phyloP scores from a whole-genome alignment of 2,329 filamentous ascomycete genomes.

The Aspergillus costaricaensis region DNA sequence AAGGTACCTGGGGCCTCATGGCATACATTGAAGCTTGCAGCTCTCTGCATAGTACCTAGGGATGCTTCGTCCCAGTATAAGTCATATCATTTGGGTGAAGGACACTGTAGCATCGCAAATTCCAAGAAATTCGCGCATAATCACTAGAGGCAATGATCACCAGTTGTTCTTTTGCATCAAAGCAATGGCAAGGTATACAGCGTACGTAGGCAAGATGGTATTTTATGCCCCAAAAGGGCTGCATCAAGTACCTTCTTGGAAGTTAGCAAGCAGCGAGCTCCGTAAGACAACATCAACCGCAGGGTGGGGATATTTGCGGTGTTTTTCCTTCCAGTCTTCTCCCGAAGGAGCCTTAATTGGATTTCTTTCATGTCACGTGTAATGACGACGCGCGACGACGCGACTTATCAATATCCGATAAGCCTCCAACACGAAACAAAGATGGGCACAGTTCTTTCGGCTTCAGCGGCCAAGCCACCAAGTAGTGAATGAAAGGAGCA shows the following conservation, averaged over 20 bases:
- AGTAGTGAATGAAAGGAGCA: background rate
- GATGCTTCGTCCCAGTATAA: no score
- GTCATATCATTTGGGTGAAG: no score
- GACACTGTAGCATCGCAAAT: background rate
- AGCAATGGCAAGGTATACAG: background rate
- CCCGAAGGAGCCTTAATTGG: background rate
- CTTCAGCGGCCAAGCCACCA: background rate
- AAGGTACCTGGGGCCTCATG: no score
- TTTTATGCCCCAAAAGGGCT: background rate
- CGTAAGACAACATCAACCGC: no score
- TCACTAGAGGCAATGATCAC: background rate
- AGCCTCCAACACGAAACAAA: slow-evolving; percentile 8
- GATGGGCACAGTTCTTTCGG: background rate
- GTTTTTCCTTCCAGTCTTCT: no score
- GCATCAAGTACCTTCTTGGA: background rate
- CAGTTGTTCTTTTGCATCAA: background rate
- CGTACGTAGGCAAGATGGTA: background rate
- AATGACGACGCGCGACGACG: slow-evolving; percentile 17
- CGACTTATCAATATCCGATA: slow-evolving; percentile 11
- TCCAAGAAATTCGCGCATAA: background rate
- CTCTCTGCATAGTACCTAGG: background rate
- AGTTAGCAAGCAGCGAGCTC: background rate
- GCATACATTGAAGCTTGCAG: background rate
- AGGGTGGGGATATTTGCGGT: no score
- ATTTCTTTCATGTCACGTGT: background rate